Evolutionary conservation across 805 yeast genomes (phyloP).

Genomic region (Candida rishiriensis): DNA sequence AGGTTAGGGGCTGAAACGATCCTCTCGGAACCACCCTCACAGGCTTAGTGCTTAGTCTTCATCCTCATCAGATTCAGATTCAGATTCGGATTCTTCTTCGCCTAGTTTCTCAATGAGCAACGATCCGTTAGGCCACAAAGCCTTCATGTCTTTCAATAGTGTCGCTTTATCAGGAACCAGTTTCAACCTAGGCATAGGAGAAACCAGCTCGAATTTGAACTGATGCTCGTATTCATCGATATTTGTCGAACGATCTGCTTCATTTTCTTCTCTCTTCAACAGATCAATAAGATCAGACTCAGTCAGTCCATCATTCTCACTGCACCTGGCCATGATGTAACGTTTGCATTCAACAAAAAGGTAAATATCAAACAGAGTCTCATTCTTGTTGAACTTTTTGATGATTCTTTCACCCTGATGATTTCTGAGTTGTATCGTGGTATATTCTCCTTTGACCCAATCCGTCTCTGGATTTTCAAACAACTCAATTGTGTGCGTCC

Average conservation of each 20-base stretch:
- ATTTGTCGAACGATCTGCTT: conserved; percentile 3
- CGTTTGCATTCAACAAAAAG: conserved; percentile 43
- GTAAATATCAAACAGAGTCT: conserved; percentile 45
- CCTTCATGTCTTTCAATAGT: conserved; percentile 23
- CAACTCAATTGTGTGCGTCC: conserved; percentile 6
- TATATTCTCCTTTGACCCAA: conserved; percentile 28
- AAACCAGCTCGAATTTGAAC: conserved; percentile 31
- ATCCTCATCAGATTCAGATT: conserved; percentile 10
- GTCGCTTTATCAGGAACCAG: conserved; percentile 19
- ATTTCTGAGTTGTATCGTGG: conserved; percentile 49
- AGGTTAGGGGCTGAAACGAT: too few species aligned
- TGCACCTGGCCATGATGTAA: conserved; percentile 9
- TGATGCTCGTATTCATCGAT: conserved; percentile 13
- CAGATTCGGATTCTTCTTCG: conserved; percentile 20
- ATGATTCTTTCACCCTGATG: conserved; percentile 50
- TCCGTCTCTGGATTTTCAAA: conserved; percentile 4
- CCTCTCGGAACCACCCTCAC: not conserved
- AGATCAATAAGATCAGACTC: conserved; percentile 13
- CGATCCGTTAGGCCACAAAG: conserved; percentile 36
- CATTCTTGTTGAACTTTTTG: conserved; percentile 36
- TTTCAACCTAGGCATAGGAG: conserved; percentile 33
- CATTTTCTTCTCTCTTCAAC: not conserved
- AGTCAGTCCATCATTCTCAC: conserved; percentile 2
- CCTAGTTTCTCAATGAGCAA: conserved; percentile 27
- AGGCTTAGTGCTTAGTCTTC: not conserved